Conservation (phyloP, 2,329 filamentous ascomycete species). For the Leptodontidium sp. region DNA sequence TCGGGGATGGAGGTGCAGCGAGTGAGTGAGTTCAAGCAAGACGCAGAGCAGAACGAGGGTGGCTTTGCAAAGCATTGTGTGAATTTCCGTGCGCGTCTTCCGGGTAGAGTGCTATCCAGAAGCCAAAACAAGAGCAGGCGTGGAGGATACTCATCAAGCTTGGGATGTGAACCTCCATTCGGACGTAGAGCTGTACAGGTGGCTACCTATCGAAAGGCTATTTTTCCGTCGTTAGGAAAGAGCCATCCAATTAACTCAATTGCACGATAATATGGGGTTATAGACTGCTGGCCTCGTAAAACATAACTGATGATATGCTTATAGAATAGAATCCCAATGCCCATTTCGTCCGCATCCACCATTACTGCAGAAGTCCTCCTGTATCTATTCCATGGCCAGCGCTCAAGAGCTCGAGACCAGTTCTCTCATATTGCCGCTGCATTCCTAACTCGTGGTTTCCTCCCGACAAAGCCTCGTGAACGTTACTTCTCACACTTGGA, state of each 20-base stretch:
- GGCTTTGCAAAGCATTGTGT: neutral
- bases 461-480: too few relatives aligned
- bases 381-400: too few relatives aligned
- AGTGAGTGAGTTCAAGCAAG: slow-evolving; percentile 23
- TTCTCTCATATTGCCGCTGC: too few relatives aligned
- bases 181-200: too few relatives aligned
- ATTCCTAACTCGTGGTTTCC: too few relatives aligned
- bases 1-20: slow-evolving; percentile 33
- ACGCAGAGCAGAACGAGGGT: slow-evolving; percentile 17
- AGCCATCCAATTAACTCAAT: neutral
- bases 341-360: too few relatives aligned
- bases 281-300: neutral
- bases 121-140: neutral
- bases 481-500: too few relatives aligned
- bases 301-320: neutral
- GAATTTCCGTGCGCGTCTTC: neutral
- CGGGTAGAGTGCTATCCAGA: neutral
- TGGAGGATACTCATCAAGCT: neutral
- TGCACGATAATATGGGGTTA: neutral
- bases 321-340: too few relatives aligned
- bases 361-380: too few relatives aligned
- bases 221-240: neutral
- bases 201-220: too few relatives aligned
- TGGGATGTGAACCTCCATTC: too few relatives aligned
- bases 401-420: too few relatives aligned